A percentile compares a stretch with the other conserved stretches of the same genome.
Evolutionary conservation across 352 stramenopile genomes (phyloP).

Genomic region (Phytophthora ramorum): DNA sequence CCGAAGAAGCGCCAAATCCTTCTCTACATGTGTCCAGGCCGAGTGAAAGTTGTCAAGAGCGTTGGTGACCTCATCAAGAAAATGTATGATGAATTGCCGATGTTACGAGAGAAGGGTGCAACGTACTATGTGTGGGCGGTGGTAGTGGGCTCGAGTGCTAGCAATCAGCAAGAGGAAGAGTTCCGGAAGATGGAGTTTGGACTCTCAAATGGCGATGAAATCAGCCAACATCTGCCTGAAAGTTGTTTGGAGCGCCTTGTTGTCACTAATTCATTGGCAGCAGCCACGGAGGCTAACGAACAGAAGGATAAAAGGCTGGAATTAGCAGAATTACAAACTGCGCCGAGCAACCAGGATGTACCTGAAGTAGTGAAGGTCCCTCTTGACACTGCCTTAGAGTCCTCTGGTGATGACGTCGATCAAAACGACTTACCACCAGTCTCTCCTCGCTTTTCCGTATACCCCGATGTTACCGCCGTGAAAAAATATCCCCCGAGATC

Average conservation of each 20-base stretch:
- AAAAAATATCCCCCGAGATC: background rate
- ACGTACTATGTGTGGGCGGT: constrained; percentile 59
- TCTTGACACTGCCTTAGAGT: background rate
- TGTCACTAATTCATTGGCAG: background rate
- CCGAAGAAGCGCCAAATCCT: constrained; percentile 44
- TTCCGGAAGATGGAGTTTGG: background rate
- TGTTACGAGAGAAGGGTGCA: constrained; percentile 23
- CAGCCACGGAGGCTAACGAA: background rate
- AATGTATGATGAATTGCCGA: constrained; percentile 55
- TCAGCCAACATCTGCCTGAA: background rate
- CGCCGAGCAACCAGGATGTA: background rate
- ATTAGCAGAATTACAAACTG: background rate
- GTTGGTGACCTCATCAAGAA: constrained; percentile 55
- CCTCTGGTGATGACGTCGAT: background rate
- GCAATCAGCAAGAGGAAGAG: constrained; percentile 26
- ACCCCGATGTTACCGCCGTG: background rate
- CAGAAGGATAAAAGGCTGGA: background rate
- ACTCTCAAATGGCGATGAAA: background rate
- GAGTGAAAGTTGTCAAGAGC: constrained; percentile 74
- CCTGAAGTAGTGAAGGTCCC: background rate
- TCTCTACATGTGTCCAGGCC: constrained; percentile 67
- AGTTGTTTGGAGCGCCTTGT: background rate
- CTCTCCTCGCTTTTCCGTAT: constrained; percentile 6
- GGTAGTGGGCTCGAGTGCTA: constrained; percentile 2
- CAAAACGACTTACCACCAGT: background rate